Evolutionary conservation across 306 rosid genomes (phyloP).

Genomic region (Mimosa pudica): DNA sequence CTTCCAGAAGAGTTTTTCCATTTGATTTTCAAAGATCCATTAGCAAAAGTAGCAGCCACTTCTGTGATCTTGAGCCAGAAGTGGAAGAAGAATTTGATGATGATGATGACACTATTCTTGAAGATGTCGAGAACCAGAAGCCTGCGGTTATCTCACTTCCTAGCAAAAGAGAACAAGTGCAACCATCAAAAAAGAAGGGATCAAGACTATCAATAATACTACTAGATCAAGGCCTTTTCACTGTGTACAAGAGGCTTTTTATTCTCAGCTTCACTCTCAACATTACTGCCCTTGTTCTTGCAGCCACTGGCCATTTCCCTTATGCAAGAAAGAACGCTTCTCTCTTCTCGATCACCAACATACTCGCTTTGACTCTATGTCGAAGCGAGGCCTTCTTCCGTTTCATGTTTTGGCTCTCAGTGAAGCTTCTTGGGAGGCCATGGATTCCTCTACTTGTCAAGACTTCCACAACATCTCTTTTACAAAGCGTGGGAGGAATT

Average conservation of each 20-base stretch:
- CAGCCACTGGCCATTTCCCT: conserved; percentile 40
- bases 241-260: conserved; percentile 56
- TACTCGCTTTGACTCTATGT: conserved; percentile 45
- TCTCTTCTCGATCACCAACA: conserved; percentile 50
- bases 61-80: conserved; percentile 48
- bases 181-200: neutral
- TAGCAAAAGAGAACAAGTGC: conserved; percentile 27
- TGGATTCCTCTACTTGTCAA: conserved; percentile 49
- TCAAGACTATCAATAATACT: conserved; percentile 49
- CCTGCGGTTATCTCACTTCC: neutral
- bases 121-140: conserved; percentile 28
- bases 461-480: conserved; percentile 43
- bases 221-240: conserved; percentile 59
- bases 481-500: conserved; percentile 59
- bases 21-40: conserved; percentile 31
- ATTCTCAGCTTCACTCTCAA: conserved; percentile 37
- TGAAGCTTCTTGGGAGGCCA: conserved; percentile 43
- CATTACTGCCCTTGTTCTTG: conserved; percentile 43
- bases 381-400: conserved; percentile 56
- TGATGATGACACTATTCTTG: neutral
- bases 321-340: conserved; percentile 45
- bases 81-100: neutral
- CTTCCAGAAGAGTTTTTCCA: conserved; percentile 38
- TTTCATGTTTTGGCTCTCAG: conserved; percentile 42
- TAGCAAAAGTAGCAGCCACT: conserved; percentile 50